Base-by-base conservation (phyloP, 371 early-diverging fungal species). In the Cokeromyces recurvatus region DNA sequence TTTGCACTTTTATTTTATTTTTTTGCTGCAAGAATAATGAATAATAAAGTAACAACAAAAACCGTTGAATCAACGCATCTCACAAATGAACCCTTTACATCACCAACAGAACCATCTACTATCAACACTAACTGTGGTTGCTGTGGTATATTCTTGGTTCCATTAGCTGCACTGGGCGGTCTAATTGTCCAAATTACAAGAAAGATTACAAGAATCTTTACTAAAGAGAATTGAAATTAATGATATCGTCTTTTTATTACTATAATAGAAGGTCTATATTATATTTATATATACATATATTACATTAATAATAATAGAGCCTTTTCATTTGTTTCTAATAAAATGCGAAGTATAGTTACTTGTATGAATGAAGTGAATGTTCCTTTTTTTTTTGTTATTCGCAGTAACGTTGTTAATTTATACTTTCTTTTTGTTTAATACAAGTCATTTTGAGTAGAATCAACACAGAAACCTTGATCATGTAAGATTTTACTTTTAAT, bases 381-480 rank as follows among this genome's bases (percentile, higher is more conserved):
- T n/a, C n/a, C n/a, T n/a, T n/a, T n/a, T n/a, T n/a, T n/a, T n/a
- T n/a, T n/a, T n/a, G n/a, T n/a, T n/a, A n/a, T n/a, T n/a, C n/a
- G n/a, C n/a, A n/a, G 29, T 29, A 29, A 29, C 11, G 29, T 29
- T 11, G 29, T 19, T 44, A 29, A 31, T 44, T 21, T 2, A 32
- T 12, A 14, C 7, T 29, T 38, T 45, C 3, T 16, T 4, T 43
- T 24, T 15, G 38, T 64, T 68, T 72, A 89, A 64, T 89, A 89
- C 57, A 85, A 64, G 65, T 88, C 87, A 48, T 79, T 81, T 53
- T 91, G 90, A 38, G 77, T 71, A 62, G 79, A 78, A 56, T 95
- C 94, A 2, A 91, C 88, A 47, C 89, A 84, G 60, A 92, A 93
- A 5, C 95, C 95, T 55, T 83, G 83, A 27, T 87, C 80, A 48